phyloP scores from a whole-genome alignment of 495 filamentous ascomycete genomes.

The Echria macrotheca region DNA sequence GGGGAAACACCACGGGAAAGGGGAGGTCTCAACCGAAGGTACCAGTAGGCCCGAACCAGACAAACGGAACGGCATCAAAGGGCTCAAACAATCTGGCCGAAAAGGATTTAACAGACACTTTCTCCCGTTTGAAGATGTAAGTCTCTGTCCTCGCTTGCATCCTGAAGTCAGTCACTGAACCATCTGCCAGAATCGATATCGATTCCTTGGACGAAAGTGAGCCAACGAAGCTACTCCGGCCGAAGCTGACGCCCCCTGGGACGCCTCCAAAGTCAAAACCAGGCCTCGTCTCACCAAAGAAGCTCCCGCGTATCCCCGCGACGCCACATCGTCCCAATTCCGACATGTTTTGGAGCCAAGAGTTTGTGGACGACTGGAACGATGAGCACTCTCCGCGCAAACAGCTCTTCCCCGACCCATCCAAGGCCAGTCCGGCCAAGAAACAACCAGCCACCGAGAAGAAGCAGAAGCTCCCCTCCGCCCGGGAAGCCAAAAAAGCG shows the following conservation, averaged over 20 bases:
- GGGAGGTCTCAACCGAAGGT: neutral
- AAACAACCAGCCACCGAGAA: conserved; percentile 54
- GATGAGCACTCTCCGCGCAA: conserved; percentile 71
- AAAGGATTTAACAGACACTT: conserved; percentile 19
- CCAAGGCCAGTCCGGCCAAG: conserved; percentile 19
- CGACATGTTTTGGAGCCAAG: conserved; percentile 78
- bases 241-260: conserved; percentile 16
- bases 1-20: too few relatives aligned
- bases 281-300: conserved; percentile 32
- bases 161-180: neutral
- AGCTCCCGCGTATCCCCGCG: conserved; percentile 32
- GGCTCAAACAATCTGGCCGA: too few relatives aligned
- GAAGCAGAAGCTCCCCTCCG: conserved; percentile 15
- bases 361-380: conserved; percentile 73
- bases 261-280: conserved; percentile 25
- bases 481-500: conserved; percentile 47
- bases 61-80: too few relatives aligned
- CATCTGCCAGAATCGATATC: neutral
- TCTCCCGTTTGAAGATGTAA: conserved; percentile 22
- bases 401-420: conserved; percentile 28
- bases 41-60: neutral
- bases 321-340: conserved; percentile 57
- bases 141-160: neutral
- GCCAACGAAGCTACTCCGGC: neutral
- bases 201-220: neutral